Evolutionary conservation across 768 basidiomycete genomes (phyloP).

Genomic region (Tricholoma bakamatsutake): DNA sequence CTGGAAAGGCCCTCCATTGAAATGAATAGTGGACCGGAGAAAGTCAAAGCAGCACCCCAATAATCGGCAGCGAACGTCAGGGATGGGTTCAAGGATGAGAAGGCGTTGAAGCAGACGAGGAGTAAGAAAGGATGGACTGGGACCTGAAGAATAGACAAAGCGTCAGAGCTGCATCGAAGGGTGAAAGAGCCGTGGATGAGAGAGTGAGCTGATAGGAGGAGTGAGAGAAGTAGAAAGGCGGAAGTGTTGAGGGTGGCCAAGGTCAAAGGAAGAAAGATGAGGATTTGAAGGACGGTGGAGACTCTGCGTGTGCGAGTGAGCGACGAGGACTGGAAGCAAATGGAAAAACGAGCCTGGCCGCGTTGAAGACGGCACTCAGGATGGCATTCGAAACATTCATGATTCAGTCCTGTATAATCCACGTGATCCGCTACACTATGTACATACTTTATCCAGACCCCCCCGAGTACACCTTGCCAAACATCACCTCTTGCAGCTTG

Average conservation of each 20-base stretch:
- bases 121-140: slow-evolving; percentile 86
- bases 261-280: slow-evolving; percentile 80
- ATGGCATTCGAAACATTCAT: slow-evolving; percentile 15
- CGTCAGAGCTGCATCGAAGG: slow-evolving; percentile 63
- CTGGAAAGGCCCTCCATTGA: slow-evolving; percentile 82
- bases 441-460: slow-evolving; percentile 56
- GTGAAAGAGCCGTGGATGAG: slow-evolving; percentile 79
- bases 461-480: slow-evolving; percentile 99
- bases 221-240: slow-evolving; percentile 77
- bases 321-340: too few species aligned
- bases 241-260: slow-evolving; percentile 75
- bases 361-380: slow-evolving; percentile 60
- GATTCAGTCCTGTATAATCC: too few species aligned
- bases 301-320: slow-evolving; percentile 34
- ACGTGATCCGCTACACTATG: too few species aligned
- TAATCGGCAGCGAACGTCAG: slow-evolving; percentile 51
- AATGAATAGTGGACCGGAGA: slow-evolving; percentile 75
- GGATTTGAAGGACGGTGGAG: slow-evolving; percentile 73
- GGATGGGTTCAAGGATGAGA: slow-evolving; percentile 56
- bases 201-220: slow-evolving; percentile 70
- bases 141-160: slow-evolving; percentile 73
- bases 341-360: slow-evolving; percentile 42
- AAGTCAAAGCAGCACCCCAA: slow-evolving; percentile 70
- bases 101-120: slow-evolving; percentile 82
- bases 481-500: slow-evolving; percentile 93